Base-by-base conservation (phyloP, 805 yeast genomes). In the Jamesozyma jinghongensis region DNA sequence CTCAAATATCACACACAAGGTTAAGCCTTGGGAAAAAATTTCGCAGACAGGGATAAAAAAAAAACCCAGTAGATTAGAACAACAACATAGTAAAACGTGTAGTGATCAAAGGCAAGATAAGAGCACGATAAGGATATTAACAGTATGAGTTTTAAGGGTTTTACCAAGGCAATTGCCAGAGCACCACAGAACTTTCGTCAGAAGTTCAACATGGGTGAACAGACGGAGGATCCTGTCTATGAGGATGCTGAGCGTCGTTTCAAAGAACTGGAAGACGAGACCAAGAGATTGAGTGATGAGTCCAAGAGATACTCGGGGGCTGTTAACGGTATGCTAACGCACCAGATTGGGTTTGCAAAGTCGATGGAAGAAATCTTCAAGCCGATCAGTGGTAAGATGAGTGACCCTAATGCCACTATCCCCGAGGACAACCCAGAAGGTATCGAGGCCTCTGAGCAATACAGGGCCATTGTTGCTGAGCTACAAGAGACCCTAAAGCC, bases 381-480 rank as follows among this genome's bases (percentile, higher is more conserved):
- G 64, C 98, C 98, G 1, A 92, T 92, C 46, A 79, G 92, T 41
- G 98, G 98, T 33, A 79, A 87, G 46, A 69, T 84, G 59, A 79
- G 92, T 13, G 97, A 92, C 60, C 96, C 97, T 6, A 84, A 80
- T 56, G 76, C 92, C 6, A 63, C 85, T 2, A 74, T 77, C 36
- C 88, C 88, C 0, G 98, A 92, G 59, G 97, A 94, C 51, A 88
- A 88, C 57, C 97, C 97, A 3, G 94, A 92, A 40, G 98, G 97
- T 52, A 86, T 92, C 50, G 79, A 83, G 55, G 98, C 98, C 1
- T 77, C 94, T 54, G 95, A 84, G 57, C 94, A 83, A 59, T 92
- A 88, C 64, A 72, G 94, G 43, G 94, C 75, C 33, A 81, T 87
- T 41, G 96, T 92, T 29, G 74, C 77, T 38, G 97, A 88, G 45